Percentiles rank a stretch among this genome's conserved stretches.
Evolutionary conservation across 129 eudicot genomes (phyloP).

Genomic region (Centaurea solstitialis): DNA sequence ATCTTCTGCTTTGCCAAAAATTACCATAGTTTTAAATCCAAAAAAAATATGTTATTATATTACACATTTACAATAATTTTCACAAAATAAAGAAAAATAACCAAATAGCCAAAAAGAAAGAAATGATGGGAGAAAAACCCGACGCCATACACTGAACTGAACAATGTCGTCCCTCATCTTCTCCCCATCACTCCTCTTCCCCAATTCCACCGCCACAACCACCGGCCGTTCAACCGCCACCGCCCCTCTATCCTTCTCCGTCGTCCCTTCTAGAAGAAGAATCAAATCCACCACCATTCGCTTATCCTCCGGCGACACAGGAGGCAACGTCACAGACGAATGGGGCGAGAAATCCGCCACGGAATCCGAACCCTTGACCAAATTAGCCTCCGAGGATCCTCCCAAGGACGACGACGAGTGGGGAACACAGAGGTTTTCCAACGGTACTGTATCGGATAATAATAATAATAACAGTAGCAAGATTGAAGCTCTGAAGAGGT

Average conservation of each 20-base stretch:
- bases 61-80: too few relatives aligned
- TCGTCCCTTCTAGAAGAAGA: slow-evolving; percentile 8
- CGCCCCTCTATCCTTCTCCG: neutral
- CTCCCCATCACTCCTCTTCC: slow-evolving; percentile 39
- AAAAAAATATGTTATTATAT: too few relatives aligned
- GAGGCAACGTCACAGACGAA: slow-evolving; percentile 47
- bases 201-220: slow-evolving; percentile 17
- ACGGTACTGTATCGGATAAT: slow-evolving; percentile 42
- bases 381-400: slow-evolving; percentile 61
- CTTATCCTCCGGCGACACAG: slow-evolving; percentile 44
- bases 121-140: neutral
- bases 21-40: too few relatives aligned
- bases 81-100: too few relatives aligned
- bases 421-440: slow-evolving; percentile 42
- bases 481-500: slow-evolving; percentile 63
- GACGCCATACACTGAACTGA: neutral
- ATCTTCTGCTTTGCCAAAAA: too few relatives aligned
- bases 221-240: slow-evolving; percentile 16
- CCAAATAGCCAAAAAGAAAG: too few relatives aligned
- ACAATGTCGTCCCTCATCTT: slow-evolving; percentile 44
- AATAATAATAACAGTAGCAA: too few relatives aligned
- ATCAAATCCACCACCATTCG: slow-evolving; percentile 13
- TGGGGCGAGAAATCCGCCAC: slow-evolving; percentile 91
- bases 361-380: slow-evolving; percentile 58
- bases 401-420: slow-evolving; percentile 79